Evolutionary conservation across 441 rosid species (phyloP), one percentile per base, ranked within the genome.

Genomic region (Pelargonium myrrhifolium): DNA sequence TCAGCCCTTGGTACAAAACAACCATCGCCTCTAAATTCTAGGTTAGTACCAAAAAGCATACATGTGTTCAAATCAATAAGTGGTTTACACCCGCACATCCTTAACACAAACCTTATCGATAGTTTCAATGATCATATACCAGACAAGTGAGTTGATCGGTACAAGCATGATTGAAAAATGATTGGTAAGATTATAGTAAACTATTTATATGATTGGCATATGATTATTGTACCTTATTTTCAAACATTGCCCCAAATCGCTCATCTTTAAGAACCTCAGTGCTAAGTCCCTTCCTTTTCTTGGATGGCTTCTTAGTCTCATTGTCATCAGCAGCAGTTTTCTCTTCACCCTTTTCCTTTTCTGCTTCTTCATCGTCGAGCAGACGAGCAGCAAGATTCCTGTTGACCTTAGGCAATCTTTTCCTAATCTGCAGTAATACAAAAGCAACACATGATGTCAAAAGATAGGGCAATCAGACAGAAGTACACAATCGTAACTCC

Each of bases 371-470:
- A 39, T 80, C 77, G 67, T 82, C 78, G 65, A 79, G 75, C 53
- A 89, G 80, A 67, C 68, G 59, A 55, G 70, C 84, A 61, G 93
- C 92, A 66, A 92, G 85, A 12, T 69, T 76, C 56, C 84, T 76
- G 76, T 93, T 90, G 73, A 86, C 91, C 83, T 84, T 86, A 21
- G 97, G 96, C 59, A 90, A 64, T 77, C 82, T 87, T 76, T 72
- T 86, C 69, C 73, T 77, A 40, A 78, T 75, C 98, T 93, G 88
- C 80, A 74, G 51, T 58, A 71, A 72, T 20, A 75, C 74, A 6
- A 75, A 6, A 15, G 0, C 7, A 42, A 42, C 47, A 42, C 47
- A 42, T 42, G 47, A 0, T 6, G 47, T 9, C n/a, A n/a, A n/a
- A n/a, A n/a, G 47, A 42, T 42, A 9, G 47, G 10, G 8, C 10